Conservation (phyloP, 805 yeast genomes). For the Candida maesae region DNA sequence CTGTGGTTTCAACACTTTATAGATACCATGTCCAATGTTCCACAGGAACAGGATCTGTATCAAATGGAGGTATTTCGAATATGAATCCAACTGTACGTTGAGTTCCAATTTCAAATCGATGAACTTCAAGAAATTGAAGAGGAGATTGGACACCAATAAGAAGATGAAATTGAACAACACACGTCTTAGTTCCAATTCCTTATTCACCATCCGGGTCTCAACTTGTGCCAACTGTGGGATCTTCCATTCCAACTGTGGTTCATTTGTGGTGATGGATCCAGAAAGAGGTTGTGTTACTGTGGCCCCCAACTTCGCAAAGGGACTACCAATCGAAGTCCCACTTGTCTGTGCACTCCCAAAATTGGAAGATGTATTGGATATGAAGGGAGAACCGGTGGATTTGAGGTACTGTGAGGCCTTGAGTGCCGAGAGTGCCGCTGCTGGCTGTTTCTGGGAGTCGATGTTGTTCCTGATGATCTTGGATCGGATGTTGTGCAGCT, state of each 20-base stretch:
- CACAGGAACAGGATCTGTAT: constrained; percentile 28
- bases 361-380: too few species aligned
- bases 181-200: constrained; percentile 36
- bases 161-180: constrained; percentile 32
- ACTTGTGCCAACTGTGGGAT: constrained; percentile 10
- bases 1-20: constrained; percentile 29
- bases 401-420: background rate
- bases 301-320: too few species aligned
- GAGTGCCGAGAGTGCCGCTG: constrained; percentile 4
- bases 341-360: too few species aligned
- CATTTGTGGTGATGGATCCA: too few species aligned
- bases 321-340: too few species aligned
- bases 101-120: constrained; percentile 18
- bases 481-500: constrained; percentile 12
- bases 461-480: constrained; percentile 12
- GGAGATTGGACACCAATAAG: constrained; percentile 29
- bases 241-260: constrained; percentile 13
- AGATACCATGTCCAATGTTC: constrained; percentile 30
- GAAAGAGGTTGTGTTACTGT: too few species aligned
- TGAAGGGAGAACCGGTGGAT: too few species aligned
- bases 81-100: background rate
- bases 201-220: constrained; percentile 29
- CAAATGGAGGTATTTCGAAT: constrained; percentile 6
- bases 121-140: constrained; percentile 19
- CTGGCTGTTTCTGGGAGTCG: constrained; percentile 7